Evolutionary conservation across 1,284 basidiomycete genomes (phyloP).

Genomic region (Ganoderma meredithae): DNA sequence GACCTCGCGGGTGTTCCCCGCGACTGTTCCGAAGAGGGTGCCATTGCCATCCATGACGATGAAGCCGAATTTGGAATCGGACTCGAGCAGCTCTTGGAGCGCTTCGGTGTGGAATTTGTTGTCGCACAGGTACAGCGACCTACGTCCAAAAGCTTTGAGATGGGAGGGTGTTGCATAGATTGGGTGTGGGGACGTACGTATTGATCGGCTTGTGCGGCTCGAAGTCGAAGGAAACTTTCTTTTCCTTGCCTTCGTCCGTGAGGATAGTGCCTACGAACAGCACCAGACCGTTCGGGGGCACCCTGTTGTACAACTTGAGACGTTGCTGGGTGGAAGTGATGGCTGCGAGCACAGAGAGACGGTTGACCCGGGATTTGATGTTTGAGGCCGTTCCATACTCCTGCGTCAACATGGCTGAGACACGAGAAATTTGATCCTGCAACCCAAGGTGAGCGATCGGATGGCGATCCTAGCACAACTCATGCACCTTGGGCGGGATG

Average conservation of each 20-base stretch:
- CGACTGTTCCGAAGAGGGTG: conserved; percentile 94
- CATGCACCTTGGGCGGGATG: conserved; percentile 87
- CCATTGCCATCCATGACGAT: conserved; percentile 99
- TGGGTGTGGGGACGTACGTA: conserved; percentile 66
- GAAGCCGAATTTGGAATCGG: conserved; percentile 98
- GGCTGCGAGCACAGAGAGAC: conserved; percentile 95
- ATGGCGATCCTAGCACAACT: conserved; percentile 22
- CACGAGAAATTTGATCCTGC: conserved; percentile 96
- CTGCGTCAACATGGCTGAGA: conserved; percentile 95
- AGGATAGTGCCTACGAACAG: conserved; percentile 98
- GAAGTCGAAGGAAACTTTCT: conserved; percentile 97
- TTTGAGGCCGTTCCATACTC: conserved; percentile 99
- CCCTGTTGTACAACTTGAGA: conserved; percentile 95
- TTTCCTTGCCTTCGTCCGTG: conserved; percentile 99
- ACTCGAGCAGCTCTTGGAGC: conserved; percentile 95
- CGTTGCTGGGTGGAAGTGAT: conserved; percentile 99
- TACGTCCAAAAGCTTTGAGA: conserved; percentile 40
- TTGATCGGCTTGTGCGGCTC: conserved; percentile 99
- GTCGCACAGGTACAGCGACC: conserved; percentile 98
- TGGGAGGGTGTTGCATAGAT: background rate
- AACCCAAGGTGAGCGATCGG: conserved; percentile 28
- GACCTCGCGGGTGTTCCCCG: conserved; percentile 97
- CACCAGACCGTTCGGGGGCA: conserved; percentile 96
- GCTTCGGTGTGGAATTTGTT: conserved; percentile 99
- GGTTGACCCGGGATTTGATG: conserved; percentile 99